phyloP scores from a whole-genome alignment of 2,329 filamentous ascomycete species.

The Pezicula radicicola region DNA sequence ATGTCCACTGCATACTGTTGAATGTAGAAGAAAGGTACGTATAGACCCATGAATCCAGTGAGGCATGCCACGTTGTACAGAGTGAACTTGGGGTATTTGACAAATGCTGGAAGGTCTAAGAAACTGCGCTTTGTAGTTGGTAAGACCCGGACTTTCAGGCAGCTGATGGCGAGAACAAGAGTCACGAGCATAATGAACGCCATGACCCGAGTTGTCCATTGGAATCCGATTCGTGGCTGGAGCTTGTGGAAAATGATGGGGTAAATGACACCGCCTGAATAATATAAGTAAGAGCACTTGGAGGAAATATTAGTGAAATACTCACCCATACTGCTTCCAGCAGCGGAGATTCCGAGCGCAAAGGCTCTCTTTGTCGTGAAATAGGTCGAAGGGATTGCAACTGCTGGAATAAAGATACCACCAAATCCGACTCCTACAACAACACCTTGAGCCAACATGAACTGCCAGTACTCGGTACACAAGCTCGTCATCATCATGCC shows the following conservation, averaged over 20 bases:
- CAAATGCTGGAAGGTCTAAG: constrained; percentile 23
- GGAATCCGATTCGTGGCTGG: constrained; percentile 37
- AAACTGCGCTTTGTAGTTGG: not conserved
- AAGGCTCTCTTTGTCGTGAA: constrained; percentile 38
- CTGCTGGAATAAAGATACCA: constrained; percentile 36
- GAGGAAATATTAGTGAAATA: not conserved
- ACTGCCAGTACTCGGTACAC: constrained; percentile 49
- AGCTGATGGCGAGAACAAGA: constrained; percentile 28
- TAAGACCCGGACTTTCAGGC: constrained; percentile 41
- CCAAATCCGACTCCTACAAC: constrained; percentile 39
- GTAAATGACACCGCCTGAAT: constrained; percentile 44
- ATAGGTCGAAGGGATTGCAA: constrained; percentile 38
- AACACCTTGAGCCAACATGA: constrained; percentile 42
- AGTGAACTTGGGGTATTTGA: constrained; percentile 29
- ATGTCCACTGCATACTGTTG: constrained; percentile 32
- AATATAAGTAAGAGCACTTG: not conserved
- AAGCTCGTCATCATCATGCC: constrained; percentile 60
- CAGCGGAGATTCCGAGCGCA: constrained; percentile 40
- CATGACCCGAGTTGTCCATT: constrained; percentile 51
- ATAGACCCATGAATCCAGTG: constrained; percentile 43
- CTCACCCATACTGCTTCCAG: constrained; percentile 36
- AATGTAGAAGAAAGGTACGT: constrained; percentile 45
- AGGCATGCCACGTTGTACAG: constrained; percentile 33
- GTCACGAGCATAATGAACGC: constrained; percentile 45
- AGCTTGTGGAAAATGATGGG: constrained; percentile 40